A percentile compares a stretch with the other conserved stretches of the same genome.
Evolutionary conservation across 768 basidiomycete species (phyloP).

Genomic region (Boletus edulis): DNA sequence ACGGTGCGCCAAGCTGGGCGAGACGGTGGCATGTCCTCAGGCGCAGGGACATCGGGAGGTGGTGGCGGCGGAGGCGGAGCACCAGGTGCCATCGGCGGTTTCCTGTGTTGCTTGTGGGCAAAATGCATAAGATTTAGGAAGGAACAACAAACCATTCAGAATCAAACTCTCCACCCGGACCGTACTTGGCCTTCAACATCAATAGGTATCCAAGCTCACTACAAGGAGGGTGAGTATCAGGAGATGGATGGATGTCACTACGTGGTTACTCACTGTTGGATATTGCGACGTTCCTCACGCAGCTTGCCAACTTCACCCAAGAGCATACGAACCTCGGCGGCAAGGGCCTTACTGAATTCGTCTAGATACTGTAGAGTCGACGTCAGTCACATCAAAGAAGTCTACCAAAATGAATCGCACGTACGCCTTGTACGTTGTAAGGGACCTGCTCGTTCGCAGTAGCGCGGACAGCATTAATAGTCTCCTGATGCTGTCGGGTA

Average conservation of each 20-base stretch:
- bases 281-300: constrained; percentile 70
- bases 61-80: constrained; percentile 42
- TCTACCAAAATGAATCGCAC: constrained; percentile 22
- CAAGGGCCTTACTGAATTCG: constrained; percentile 83
- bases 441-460: constrained; percentile 77
- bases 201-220: constrained; percentile 78
- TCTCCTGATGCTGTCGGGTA: constrained; percentile 61
- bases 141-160: constrained; percentile 61
- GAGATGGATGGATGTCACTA: background rate
- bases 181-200: constrained; percentile 70
- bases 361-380: constrained; percentile 62
- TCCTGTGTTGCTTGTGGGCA: constrained; percentile 34
- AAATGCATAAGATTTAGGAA: background rate
- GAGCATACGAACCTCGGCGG: constrained; percentile 79
- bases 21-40: constrained; percentile 42
- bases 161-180: constrained; percentile 84
- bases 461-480: constrained; percentile 61
- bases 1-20: constrained; percentile 66
- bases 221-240: constrained; percentile 4
- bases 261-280: constrained; percentile 65
- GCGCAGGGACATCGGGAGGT: constrained; percentile 41
- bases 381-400: constrained; percentile 5
- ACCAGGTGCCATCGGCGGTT: constrained; percentile 39
- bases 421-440: constrained; percentile 80
- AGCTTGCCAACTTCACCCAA: constrained; percentile 82